Conservation (phyloP, 768 basidiomycete species). For the Tylopilus vinaceipallidus region DNA sequence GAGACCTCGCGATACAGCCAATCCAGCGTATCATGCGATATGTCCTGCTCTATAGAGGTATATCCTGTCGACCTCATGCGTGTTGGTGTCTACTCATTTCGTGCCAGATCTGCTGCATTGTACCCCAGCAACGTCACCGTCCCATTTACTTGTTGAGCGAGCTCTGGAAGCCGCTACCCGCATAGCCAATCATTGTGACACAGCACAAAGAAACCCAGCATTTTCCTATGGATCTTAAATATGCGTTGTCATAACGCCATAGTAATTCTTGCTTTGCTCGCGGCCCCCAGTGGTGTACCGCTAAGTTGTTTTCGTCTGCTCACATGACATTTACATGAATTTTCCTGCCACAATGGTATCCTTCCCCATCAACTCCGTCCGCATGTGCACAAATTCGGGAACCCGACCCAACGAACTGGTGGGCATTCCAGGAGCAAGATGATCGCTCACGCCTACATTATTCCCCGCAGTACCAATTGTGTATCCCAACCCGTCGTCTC, state of each 20-base stretch:
- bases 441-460: conserved; percentile 16
- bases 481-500: conserved; percentile 65
- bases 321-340: conserved; percentile 15
- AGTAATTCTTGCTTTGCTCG: no score
- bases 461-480: conserved; percentile 20
- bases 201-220: conserved; percentile 53
- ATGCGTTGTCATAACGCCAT: background rate
- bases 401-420: conserved; percentile 9
- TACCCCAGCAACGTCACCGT: conserved; percentile 47
- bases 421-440: background rate
- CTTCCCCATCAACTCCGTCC: conserved; percentile 31
- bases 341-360: conserved; percentile 33
- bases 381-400: conserved; percentile 29
- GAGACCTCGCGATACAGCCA: conserved; percentile 64
- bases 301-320: no score
- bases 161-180: conserved; percentile 55
- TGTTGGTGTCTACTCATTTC: conserved; percentile 2
- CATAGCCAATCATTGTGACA: conserved; percentile 62
- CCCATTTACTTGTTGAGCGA: conserved; percentile 51
- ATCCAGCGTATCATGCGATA: conserved; percentile 65
- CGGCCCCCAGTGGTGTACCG: no score
- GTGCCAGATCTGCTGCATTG: conserved; percentile 49
- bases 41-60: conserved; percentile 59
- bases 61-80: conserved; percentile 13
- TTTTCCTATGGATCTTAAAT: conserved; percentile 34